Base-by-base conservation (phyloP, 495 filamentous ascomycete genomes). In the Talaromyces thailandensis region DNA sequence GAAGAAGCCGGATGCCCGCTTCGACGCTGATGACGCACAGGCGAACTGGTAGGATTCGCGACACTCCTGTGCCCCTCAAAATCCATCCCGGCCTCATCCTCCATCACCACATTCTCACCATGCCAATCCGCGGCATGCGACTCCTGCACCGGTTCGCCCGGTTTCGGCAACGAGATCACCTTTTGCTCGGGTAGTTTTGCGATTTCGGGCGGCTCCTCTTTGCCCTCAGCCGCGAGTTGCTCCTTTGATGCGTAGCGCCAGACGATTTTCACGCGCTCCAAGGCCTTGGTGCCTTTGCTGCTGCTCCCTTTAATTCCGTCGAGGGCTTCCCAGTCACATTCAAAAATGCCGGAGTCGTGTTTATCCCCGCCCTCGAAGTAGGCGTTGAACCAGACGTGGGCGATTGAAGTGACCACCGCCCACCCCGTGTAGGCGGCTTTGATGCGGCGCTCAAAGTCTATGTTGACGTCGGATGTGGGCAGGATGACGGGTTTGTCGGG, bases 311-410 rank as follows among this genome's bases (percentile, higher is more conserved):
- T 96, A 64, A 90, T 83, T 0, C 87, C 87, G 67, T 90, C 87
- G 75, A 90, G 82, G 0, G 73, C 78, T 4, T 88, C 85, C 86
- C 86, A 90, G 3, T 79, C 74, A 8, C 81, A 82, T 59, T 87
- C 83, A 67, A 89, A 88, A 24, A 87, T 79, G 26, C 85, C 85
- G 0, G 79, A 79, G 58, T 76, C 71, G 48, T 77, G 66, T 65
- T 92, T 84, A 16, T 89, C 80, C 64, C 86, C 82, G 12, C 92
- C 92, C 75, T 98, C 94, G 64, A 97, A 97, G 75, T 86, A 97
- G 2, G 87, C 75, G 68, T 98, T 98, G 76, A 96, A 96, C 94
- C 94, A 98, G 31, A 96, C 89, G 63, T 97, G 92, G 1, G 93
- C 91, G 37, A 97, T 87, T 0, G 92, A 86, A 4, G 93, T 97